These are phyloP conservation scores for Pichia sp. DNA, from an alignment of 1,139 yeast species.

Conservation along the genomic window DNA sequence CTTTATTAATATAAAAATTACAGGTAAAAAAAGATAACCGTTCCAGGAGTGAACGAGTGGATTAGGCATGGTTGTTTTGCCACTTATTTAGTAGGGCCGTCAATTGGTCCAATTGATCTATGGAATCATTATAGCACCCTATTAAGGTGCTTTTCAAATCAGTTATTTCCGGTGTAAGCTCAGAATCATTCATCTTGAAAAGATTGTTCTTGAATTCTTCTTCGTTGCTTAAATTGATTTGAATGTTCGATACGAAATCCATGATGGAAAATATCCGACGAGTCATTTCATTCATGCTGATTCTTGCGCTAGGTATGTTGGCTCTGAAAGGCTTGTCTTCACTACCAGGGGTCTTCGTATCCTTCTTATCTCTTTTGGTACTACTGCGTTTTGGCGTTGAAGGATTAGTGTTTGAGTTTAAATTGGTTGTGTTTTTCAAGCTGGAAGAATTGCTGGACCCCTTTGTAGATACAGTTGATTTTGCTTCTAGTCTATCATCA, in stretches of 20 bases:
- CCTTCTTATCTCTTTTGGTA: constrained; percentile 23
- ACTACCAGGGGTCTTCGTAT: constrained; percentile 30
- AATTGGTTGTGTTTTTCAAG: not conserved
- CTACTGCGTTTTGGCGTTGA: constrained; percentile 8
- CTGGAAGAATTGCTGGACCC: not conserved
- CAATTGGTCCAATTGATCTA: constrained; percentile 61
- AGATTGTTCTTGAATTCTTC: constrained; percentile 44
- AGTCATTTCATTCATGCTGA: constrained; percentile 75
- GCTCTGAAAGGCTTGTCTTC: constrained; percentile 74
- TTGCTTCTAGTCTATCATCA: not conserved
- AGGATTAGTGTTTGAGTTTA: constrained; percentile 6
- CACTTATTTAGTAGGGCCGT: constrained; percentile 66
- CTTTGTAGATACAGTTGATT: not conserved
- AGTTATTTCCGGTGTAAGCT: constrained; percentile 28
- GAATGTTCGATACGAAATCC: constrained; percentile 85
- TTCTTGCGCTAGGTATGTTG: constrained; percentile 72
- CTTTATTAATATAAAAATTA: not conserved
- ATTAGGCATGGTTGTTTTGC: constrained; percentile 66
- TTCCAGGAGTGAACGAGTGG: not conserved
- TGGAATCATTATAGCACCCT: constrained; percentile 53
- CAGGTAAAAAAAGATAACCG: not conserved
- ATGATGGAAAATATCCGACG: constrained; percentile 84
- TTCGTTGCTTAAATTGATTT: constrained; percentile 72
- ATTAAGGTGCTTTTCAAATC: constrained; percentile 35
- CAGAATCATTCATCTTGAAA: constrained; percentile 20